Evolutionary conservation across 768 basidiomycete species (phyloP), one percentile per base, ranked within the genome.

Genomic region (Leccinum obscurum): DNA sequence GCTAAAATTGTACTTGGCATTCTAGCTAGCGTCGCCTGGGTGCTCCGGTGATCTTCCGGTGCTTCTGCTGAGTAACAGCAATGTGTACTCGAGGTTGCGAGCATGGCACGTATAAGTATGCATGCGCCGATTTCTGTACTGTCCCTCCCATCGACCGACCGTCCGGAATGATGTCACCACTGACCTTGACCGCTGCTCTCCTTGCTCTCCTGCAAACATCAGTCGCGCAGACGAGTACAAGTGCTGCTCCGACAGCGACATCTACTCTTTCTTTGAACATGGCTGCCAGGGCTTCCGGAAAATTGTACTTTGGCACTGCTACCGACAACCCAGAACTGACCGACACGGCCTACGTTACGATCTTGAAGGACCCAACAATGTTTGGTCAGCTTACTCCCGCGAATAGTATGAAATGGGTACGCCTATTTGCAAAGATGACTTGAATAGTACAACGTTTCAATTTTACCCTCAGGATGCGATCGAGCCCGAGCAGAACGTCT

Each of bases 221-320:
- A 11, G 20, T 52, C n/a, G 59, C 26, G 6, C 56, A 52, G 57
- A 61, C 50, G 10, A 26, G 50, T 51, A 54, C 26, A n/a, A 53
- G 56, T 10, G 22, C 37, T 37, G 34, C 56, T 51, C 41, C 53
- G 15, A 60, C 37, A 0, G 34, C 55, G 13, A 64, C 58, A 6
- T 51, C 55, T n/a, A 41, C 28, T 7, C 39, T 61, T 26, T 22
- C 59, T 32, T 63, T 81, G 9, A 72, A 81, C 67, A 65, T 63
- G 8, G 71, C 75, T 5, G 79, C 81, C 3, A 75, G 69, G 64
- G 68, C 74, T 6, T 72, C 76, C 5, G 77, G 77, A 2, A 81
- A 80, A 68, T 61, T 75, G 9, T 83, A 82, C 72, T 81, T 81
- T 54, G 80, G 81, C 30, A 70, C 77, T 52, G 81, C 81, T 30